Base-by-base conservation (phyloP, 2,329 filamentous ascomycete species). In the Aspergillus japonicus region DNA sequence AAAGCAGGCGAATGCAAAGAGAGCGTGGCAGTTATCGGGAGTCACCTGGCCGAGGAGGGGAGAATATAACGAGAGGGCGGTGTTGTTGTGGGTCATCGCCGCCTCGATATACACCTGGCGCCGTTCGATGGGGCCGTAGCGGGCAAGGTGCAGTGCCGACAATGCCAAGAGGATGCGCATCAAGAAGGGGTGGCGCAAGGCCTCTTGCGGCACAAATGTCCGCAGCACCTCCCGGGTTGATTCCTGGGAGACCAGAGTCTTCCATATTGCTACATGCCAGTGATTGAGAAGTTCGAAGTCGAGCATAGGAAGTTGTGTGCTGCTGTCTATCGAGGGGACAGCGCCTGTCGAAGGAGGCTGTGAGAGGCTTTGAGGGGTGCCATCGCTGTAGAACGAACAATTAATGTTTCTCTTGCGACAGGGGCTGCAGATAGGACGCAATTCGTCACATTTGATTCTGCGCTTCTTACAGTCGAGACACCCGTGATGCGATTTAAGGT, bases 361-460 rank as follows among this genome's bases (percentile, higher is more conserved):
- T 0, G 21, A 42, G 23, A 39, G n/a, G 39, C 8, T 1, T 4
- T 49, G 26, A 5, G n/a, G 14, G 10, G 23, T 24, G 29, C 24
- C 31, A 39, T 54, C 10, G 42, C 60, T 57, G 4, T 56, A 23
- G 29, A 61, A 64, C 0, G 26, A 14, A 23, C 61, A 64, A 2
- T 14, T 7, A 2, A 63, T 23, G 3, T 35, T 31, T 48, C 55
- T 63, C 47, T 42, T 58, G 7, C 35, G 26, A 44, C 62, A 64
- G 4, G 58, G 54, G 16, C 53, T 23, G 39, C 62, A 64, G 14
- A n/a, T 21, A 12, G 62, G 62, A 6, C 56, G 62, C 14, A 35
- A 24, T 31, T 64, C 62, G 24, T 64, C 61, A 16, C 62, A 64
- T 54, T 64, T 64, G 5, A 64, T 61, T 29, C 61, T 42, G 19